Conservation (phyloP, 192 early-diverging fungal species). For the Backusella macrospora region DNA sequence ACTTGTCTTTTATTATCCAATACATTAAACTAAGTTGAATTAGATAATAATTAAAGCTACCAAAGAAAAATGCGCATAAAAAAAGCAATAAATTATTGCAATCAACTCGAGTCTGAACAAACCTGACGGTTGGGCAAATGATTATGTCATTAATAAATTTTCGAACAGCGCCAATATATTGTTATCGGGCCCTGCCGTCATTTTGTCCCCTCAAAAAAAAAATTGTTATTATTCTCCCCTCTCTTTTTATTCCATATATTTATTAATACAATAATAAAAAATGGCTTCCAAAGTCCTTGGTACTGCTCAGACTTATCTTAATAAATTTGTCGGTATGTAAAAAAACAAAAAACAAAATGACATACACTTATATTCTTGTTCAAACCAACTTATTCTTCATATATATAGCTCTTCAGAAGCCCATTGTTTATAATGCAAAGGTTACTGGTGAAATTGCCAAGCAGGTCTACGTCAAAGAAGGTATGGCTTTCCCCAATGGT, state of each 20-base stretch:
- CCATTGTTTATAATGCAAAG: conserved; percentile 55
- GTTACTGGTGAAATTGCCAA: conserved; percentile 63
- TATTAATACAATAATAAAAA: conserved; percentile 8
- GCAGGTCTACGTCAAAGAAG: conserved; percentile 63
- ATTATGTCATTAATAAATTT: neutral
- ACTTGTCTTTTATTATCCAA: too few relatives aligned
- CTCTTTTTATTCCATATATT: neutral
- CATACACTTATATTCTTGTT: neutral
- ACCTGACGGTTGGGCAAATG: too few relatives aligned
- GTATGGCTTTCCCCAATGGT: conserved; percentile 55
- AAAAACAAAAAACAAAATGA: too few relatives aligned
- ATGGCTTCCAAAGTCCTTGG: conserved; percentile 32
- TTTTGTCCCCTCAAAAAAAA: neutral
- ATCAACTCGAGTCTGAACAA: too few relatives aligned
- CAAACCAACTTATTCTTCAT: neutral
- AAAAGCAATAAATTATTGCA: too few relatives aligned
- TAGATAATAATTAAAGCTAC: too few relatives aligned
- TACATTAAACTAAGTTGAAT: too few relatives aligned
- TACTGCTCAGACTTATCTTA: conserved; percentile 25
- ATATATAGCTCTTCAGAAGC: conserved; percentile 36
- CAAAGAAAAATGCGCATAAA: too few relatives aligned
- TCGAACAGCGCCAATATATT: neutral
- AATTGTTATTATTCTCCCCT: conserved; percentile 5
- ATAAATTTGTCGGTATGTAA: conserved; percentile 31
- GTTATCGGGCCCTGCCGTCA: conserved; percentile 21